Percentiles rank a stretch among this genome's conserved stretches.
phyloP scores from a whole-genome alignment of 345 rosid species.

The Eucalyptus sideroxylon region DNA sequence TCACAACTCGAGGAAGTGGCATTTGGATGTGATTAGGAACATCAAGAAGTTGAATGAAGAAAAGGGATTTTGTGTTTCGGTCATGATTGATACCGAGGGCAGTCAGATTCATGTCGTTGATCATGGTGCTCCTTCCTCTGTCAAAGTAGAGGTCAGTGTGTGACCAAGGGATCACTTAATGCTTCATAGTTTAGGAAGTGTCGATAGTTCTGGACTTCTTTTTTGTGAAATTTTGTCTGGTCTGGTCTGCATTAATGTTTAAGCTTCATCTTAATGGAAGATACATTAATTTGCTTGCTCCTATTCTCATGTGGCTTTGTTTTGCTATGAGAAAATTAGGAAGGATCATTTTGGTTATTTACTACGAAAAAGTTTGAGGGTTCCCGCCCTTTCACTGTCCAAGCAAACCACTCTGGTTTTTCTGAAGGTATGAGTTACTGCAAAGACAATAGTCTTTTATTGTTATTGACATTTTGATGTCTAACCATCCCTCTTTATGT shows the following conservation, averaged over 20 bases:
- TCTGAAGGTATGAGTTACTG: slow-evolving; percentile 34
- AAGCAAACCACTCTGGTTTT: slow-evolving; percentile 51
- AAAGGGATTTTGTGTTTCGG: slow-evolving; percentile 42
- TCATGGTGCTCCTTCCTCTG: slow-evolving; percentile 56
- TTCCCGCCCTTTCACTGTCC: slow-evolving; percentile 41
- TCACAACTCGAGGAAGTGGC: slow-evolving; percentile 65
- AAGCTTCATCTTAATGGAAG: background rate
- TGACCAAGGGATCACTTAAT: background rate
- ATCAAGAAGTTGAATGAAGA: slow-evolving; percentile 42
- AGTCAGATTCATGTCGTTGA: slow-evolving; percentile 69
- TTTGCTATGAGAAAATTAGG: slow-evolving; percentile 15
- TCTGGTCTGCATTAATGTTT: background rate
- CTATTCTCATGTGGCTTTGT: background rate
- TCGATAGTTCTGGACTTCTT: background rate
- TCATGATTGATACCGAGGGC: slow-evolving; percentile 78
- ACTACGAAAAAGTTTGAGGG: slow-evolving; percentile 37
- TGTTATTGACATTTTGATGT: background rate
- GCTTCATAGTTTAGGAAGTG: background rate
- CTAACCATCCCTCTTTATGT: background rate
- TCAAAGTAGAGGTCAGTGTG: slow-evolving; percentile 35
- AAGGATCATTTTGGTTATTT: slow-evolving; percentile 56
- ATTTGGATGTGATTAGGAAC: slow-evolving; percentile 42
- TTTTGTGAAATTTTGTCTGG: background rate
- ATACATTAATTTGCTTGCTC: background rate
- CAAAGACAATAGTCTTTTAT: background rate